Evolutionary conservation across 1,284 basidiomycete genomes (phyloP).

Genomic region (Pascua guehoae): DNA sequence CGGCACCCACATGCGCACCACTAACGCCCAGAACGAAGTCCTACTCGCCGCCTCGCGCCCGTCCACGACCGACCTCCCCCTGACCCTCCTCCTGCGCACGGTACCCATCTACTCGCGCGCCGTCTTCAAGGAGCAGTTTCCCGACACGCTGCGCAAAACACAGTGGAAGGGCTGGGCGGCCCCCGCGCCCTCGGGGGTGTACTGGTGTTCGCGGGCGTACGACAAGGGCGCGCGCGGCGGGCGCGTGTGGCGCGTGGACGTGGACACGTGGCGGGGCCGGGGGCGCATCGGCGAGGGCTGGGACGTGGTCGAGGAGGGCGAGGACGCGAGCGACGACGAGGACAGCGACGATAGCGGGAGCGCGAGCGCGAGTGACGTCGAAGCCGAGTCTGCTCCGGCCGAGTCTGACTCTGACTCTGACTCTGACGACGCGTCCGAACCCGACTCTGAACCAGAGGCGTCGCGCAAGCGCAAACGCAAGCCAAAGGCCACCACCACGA

Average conservation of each 20-base stretch:
- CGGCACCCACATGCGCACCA: no score
- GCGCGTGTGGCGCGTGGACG: conserved; percentile 39
- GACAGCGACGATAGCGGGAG: conserved; percentile 17
- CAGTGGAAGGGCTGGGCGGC: conserved; percentile 38
- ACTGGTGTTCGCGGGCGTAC: conserved; percentile 46
- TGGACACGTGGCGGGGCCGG: conserved; percentile 39
- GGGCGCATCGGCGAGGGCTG: conserved; percentile 33
- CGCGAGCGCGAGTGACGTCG: conserved; percentile 15
- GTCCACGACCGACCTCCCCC: conserved; percentile 33
- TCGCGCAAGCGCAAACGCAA: background rate
- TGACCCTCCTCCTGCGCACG: conserved; percentile 29
- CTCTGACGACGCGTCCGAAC: conserved; percentile 3
- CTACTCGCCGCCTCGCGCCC: conserved; percentile 39
- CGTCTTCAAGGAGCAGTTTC: conserved; percentile 35
- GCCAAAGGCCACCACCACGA: background rate
- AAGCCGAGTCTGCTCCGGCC: conserved; percentile 18
- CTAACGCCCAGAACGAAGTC: conserved; percentile 41
- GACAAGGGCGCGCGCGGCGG: conserved; percentile 47
- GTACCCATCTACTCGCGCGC: conserved; percentile 39
- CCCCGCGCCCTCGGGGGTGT: conserved; percentile 33
- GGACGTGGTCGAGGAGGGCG: conserved; percentile 23
- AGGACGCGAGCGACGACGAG: conserved; percentile 16
- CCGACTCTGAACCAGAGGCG: conserved; percentile 11
- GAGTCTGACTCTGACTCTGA: conserved; percentile 17
- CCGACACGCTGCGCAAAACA: conserved; percentile 24